phyloP scores from a whole-genome alignment of 1,139 yeast species.

The Pichia cactophila region DNA sequence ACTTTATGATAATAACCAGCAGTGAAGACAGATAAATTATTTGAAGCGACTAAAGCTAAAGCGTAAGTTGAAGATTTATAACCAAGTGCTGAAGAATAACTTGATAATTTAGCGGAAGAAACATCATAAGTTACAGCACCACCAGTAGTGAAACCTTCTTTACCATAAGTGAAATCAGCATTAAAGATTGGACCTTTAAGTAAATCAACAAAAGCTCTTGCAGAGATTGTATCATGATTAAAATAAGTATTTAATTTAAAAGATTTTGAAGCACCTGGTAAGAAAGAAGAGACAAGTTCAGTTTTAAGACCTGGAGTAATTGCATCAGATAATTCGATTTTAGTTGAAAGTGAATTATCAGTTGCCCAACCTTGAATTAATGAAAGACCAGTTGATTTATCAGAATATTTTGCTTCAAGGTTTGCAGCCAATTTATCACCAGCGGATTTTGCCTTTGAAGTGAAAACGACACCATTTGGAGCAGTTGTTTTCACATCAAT shows the following conservation, averaged over 20 bases:
- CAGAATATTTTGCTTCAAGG: slow-evolving; percentile 87
- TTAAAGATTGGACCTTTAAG: slow-evolving; percentile 93
- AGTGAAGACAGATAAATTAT: slow-evolving; percentile 83
- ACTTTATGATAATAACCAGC: slow-evolving; percentile 98
- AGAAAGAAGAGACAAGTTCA: slow-evolving; percentile 80
- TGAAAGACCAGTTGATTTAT: slow-evolving; percentile 88
- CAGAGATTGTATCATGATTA: slow-evolving; percentile 88
- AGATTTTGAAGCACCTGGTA: slow-evolving; percentile 84
- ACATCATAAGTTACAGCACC: slow-evolving; percentile 97
- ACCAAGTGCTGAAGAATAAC: slow-evolving; percentile 92
- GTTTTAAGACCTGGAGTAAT: slow-evolving; percentile 94
- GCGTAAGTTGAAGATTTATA: slow-evolving; percentile 85
- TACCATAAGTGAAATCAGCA: slow-evolving; percentile 92
- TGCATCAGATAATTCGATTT: slow-evolving; percentile 86
- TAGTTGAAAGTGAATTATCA: slow-evolving; percentile 85
- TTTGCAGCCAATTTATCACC: slow-evolving; percentile 80
- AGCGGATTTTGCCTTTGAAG: slow-evolving; percentile 82
- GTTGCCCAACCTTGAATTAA: slow-evolving; percentile 98
- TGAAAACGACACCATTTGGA: slow-evolving; percentile 93
- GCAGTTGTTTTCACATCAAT: slow-evolving; percentile 89
- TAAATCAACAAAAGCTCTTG: slow-evolving; percentile 91
- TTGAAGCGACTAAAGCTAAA: slow-evolving; percentile 80
- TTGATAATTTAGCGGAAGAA: slow-evolving; percentile 83
- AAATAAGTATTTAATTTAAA: slow-evolving; percentile 89
- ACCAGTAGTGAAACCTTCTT: slow-evolving; percentile 95